Evolutionary conservation across 441 rosid genomes (phyloP).

Genomic region (Gossypium trilobum): DNA sequence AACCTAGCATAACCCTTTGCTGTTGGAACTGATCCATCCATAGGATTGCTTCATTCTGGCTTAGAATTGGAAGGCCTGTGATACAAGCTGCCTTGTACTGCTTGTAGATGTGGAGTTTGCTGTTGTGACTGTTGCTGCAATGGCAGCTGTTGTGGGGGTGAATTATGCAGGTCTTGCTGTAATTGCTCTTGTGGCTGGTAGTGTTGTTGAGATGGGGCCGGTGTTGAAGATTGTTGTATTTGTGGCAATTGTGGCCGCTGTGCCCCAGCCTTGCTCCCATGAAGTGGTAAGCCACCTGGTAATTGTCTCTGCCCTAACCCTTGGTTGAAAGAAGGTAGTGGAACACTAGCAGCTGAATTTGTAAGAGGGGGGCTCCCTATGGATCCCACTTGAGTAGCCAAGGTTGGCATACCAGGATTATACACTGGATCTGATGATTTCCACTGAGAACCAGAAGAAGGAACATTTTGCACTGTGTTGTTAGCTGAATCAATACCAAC

Average conservation of each 20-base stretch:
- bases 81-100: conserved; percentile 51
- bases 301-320: conserved; percentile 52
- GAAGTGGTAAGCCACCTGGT: conserved; percentile 47
- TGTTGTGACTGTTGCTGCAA: conserved; percentile 41
- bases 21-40: conserved; percentile 37
- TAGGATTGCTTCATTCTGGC: conserved; percentile 46
- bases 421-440: conserved; percentile 45
- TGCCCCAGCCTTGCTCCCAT: conserved; percentile 34
- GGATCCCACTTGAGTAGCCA: conserved; percentile 36
- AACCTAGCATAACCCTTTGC: conserved; percentile 42
- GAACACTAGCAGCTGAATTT: conserved; percentile 44
- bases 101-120: conserved; percentile 40
- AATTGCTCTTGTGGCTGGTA: conserved; percentile 47
- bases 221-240: conserved; percentile 32
- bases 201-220: conserved; percentile 39
- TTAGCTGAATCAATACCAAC: conserved; percentile 40
- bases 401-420: conserved; percentile 33
- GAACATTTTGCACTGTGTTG: conserved; percentile 21
- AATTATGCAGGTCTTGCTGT: conserved; percentile 47
- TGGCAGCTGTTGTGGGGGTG: conserved; percentile 38
- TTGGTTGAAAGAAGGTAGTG: conserved; percentile 39
- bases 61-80: conserved; percentile 52
- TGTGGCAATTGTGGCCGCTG: conserved; percentile 47
- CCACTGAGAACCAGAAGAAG: conserved; percentile 32
- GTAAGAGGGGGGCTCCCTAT: conserved; percentile 33